Percentiles rank a stretch among this genome's conserved stretches.
phyloP scores from a whole-genome alignment of 2,329 filamentous ascomycete genomes.

The Fusarium domesticum region DNA sequence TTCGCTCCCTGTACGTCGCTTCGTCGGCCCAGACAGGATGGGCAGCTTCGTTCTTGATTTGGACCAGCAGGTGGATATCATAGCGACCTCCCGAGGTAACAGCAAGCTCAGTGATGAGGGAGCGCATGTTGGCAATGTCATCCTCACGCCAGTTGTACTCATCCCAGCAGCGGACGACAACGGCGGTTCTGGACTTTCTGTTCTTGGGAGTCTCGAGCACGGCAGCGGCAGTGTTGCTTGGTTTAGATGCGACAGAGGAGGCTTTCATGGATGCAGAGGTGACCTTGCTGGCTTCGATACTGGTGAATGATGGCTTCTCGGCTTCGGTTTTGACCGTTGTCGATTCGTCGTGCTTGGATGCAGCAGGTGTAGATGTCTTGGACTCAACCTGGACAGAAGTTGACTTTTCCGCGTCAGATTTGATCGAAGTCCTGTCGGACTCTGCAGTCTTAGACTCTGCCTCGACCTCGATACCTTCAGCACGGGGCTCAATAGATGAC shows the following conservation, averaged over 20 bases:
- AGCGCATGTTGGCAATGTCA: conserved; percentile 76
- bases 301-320: conserved; percentile 1
- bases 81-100: conserved; percentile 83
- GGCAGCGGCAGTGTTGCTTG: not conserved
- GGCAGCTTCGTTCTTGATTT: conserved; percentile 72
- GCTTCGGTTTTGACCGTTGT: conserved; percentile 3
- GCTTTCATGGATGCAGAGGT: not conserved
- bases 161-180: conserved; percentile 80
- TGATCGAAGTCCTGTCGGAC: not conserved
- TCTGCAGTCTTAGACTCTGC: conserved; percentile 4
- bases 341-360: not conserved
- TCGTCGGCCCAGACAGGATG: conserved; percentile 77
- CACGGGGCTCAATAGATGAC: conserved; percentile 10
- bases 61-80: conserved; percentile 79
- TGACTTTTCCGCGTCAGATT: not conserved
- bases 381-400: not conserved
- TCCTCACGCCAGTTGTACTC: conserved; percentile 76
- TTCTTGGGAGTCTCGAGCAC: conserved; percentile 1
- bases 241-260: not conserved
- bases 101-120: conserved; percentile 78
- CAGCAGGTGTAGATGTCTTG: not conserved
- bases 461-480: conserved; percentile 7
- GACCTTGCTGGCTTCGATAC: not conserved
- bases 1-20: conserved; percentile 63
- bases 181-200: conserved; percentile 54